Evolutionary conservation across 1,139 yeast species (phyloP), one percentile per base, ranked within the genome.

Genomic region (Pichia sp.): DNA sequence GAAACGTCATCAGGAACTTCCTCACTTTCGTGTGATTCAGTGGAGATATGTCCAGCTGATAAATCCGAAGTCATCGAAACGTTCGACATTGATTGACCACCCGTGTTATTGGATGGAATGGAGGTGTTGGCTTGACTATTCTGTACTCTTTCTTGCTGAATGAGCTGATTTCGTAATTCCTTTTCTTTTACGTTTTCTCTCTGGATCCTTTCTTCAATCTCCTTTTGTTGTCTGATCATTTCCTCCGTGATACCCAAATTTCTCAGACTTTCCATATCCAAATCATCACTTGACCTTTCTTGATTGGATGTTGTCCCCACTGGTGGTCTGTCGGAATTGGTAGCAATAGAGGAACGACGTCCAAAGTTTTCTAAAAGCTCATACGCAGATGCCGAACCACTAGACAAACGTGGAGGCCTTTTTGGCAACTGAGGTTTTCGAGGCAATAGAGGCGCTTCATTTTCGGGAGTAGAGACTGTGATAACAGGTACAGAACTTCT

Each of bases 201-300:
- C 23, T 45, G 30, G n/a, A 56, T 51, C 8, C 52, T 44, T 36
- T 49, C 49, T 19, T 56, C 59, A n/a, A 56, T 54, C 13, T 49
- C 51, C 30, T 34, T 42, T 23, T 56, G 59, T 44, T 54, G 49
- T 32, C 36, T 31, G 13, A 56, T 52, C 47, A 52, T 45, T 40
- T 56, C 59, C 11, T 54, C 54, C 10, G 56, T 54, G 5, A 56
- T 52, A 2, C 57, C 57, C 6, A 56, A 23, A 30, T 32, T 47
- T 34, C 32, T 48, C 16, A 56, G 43, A n/a, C 43, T 52, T 19
- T 54, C 55, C 8, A 40, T n/a, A 38, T 51, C 57, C 11, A 54
- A 30, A 31, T 46, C 53, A 23, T 32, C 40, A 23, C 15, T 5
- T 15, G 26, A 19, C 10, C 11, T 15, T 10, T 16, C 15, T 13